Base-by-base conservation (phyloP, 208 protist genomes). In the Leishmania arabica region DNA sequence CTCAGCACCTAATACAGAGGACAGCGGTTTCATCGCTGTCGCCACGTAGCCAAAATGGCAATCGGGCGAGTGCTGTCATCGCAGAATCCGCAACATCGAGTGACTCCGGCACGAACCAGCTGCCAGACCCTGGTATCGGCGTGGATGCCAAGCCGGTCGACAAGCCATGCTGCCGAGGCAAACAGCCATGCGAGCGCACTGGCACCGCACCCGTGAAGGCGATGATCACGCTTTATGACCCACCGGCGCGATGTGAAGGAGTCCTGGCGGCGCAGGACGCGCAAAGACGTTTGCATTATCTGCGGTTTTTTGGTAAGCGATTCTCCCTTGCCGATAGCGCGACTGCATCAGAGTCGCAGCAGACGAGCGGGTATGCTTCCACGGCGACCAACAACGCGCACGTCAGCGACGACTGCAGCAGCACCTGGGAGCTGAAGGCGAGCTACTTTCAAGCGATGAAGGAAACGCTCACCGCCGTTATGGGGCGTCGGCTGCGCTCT, bases 361-460 rank as follows among this genome's bases (percentile, higher is more conserved):
- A 73, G 27, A 37, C 45, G 11, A 73, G 45, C 69, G 27, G 69
- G 45, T 4, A 21, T 13, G 45, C 45, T 27, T 34, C 31, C 27
- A 54, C 69, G 15, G 45, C 24, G 21, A 11, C 19, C 37, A 45
- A 2, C 31, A 11, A 49, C 40, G 21, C 78, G 45, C 34, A 34
- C 40, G 53, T 9, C 21, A 53, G 21, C 53, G 49, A 37, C 54
- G 62, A 17, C 13, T 70, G 40, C 62, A 60, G 6, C 31, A 47
- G 34, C n/a, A 47, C 17, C 37, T 49, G 53, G 37, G 51, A 34
- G 17, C 70, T 84, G 27, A 54, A 54, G 21, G 75, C 64, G 11
- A 11, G 13, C 42, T 90, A 79, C 56, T 65, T 73, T 65, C 83
- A 87, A 54, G 78, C 81, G 2, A 75, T 77, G 24, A 90, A 87